Evolutionary conservation across 2,329 filamentous ascomycete genomes (phyloP).

Genomic region (Colletotrichum kahawae): DNA sequence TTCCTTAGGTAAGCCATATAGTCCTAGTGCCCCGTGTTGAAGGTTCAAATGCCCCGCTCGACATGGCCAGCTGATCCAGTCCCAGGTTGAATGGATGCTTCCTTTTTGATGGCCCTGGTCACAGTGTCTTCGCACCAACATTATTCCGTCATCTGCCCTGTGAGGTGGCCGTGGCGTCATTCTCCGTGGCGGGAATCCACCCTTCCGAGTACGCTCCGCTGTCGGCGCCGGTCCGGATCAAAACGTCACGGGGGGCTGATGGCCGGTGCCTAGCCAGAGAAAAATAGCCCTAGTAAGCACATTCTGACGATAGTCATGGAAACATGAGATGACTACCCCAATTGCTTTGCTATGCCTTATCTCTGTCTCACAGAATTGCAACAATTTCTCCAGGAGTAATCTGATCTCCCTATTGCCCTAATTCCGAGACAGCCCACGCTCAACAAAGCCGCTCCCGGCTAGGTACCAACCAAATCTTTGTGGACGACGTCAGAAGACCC

Average conservation of each 20-base stretch:
- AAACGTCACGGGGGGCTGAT: neutral
- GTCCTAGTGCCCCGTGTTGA: neutral
- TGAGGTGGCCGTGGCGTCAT: constrained; percentile 4
- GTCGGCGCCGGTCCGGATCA: neutral
- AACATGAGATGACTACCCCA: neutral
- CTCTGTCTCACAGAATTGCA: neutral
- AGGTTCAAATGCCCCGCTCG: neutral
- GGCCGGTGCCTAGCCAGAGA: neutral
- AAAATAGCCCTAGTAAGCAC: neutral
- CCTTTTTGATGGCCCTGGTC: neutral
- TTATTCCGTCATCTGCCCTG: constrained; percentile 8
- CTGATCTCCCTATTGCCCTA: neutral
- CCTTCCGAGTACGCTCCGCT: neutral
- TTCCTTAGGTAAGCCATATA: neutral
- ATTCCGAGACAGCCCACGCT: neutral
- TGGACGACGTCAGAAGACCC: neutral
- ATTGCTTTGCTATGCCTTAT: neutral
- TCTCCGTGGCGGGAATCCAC: neutral
- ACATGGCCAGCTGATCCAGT: constrained; percentile 18
- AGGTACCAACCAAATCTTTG: neutral
- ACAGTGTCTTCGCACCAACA: constrained; percentile 3
- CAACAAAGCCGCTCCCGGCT: neutral
- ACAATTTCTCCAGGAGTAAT: neutral
- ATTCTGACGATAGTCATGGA: neutral
- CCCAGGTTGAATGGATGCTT: neutral